A percentile compares a stretch with the other conserved stretches of the same genome.
Evolutionary conservation across 441 rosid genomes (phyloP).

Genomic region (Kokia cookei): DNA sequence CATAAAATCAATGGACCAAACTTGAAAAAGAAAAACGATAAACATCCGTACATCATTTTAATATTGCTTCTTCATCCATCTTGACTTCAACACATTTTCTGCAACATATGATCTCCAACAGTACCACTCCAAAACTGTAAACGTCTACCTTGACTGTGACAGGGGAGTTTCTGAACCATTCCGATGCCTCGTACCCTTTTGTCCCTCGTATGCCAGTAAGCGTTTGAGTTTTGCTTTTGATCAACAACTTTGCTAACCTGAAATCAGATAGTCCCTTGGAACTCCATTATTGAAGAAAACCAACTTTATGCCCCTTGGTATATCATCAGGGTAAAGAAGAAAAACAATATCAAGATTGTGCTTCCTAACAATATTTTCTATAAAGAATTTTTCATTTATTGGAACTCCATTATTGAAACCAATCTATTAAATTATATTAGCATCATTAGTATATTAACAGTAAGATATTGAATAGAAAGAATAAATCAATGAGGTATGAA

Average conservation of each 20-base stretch:
- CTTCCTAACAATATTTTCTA: slow-evolving; percentile 63
- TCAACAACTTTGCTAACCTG: slow-evolving; percentile 41
- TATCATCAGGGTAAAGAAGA: slow-evolving; percentile 64
- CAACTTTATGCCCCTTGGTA: slow-evolving; percentile 46
- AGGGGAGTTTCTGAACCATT: slow-evolving; percentile 36
- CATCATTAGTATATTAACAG: not conserved
- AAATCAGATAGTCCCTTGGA: slow-evolving; percentile 22
- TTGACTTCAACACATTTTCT: slow-evolving; percentile 18
- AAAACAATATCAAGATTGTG: slow-evolving; percentile 73
- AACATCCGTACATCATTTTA: not conserved
- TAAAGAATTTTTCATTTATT: slow-evolving; percentile 65
- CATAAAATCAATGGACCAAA: not conserved
- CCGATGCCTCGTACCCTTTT: slow-evolving; percentile 11
- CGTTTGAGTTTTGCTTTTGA: slow-evolving; percentile 14
- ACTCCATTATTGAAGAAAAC: no score
- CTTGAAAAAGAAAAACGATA: not conserved
- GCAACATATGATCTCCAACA: slow-evolving; percentile 38
- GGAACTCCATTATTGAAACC: slow-evolving; percentile 86
- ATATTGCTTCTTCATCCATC: slow-evolving; percentile 12
- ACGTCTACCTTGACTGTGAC: slow-evolving; percentile 35
- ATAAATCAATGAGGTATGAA: not conserved
- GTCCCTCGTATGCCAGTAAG: not conserved
- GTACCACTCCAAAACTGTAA: slow-evolving; percentile 40
- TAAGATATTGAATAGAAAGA: not conserved
- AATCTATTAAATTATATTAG: slow-evolving; percentile 37